A percentile compares a stretch with the other conserved stretches of the same genome.
phyloP scores from a whole-genome alignment of 768 basidiomycete species.

The Termitomyces sp. region DNA sequence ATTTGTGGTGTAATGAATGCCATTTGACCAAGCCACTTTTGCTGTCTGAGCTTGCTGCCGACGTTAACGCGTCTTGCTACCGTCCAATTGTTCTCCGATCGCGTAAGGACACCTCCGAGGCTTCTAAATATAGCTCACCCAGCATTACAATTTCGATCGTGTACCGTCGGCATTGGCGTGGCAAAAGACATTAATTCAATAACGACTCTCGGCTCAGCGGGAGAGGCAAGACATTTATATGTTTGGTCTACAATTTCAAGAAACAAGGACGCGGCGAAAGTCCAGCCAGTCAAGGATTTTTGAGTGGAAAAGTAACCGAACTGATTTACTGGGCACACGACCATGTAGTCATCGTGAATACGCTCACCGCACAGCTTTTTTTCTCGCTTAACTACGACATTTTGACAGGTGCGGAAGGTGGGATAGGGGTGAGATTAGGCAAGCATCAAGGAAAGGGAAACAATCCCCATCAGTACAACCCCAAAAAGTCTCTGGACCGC shows the following conservation, averaged over 20 bases:
- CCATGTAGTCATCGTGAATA: background rate
- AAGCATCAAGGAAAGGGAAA: background rate
- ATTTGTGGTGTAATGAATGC: background rate
- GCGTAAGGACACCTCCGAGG: background rate
- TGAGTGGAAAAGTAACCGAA: too few species aligned
- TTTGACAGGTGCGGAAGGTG: background rate
- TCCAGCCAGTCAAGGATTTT: too few species aligned
- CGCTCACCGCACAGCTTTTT: background rate
- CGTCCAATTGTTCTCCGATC: background rate
- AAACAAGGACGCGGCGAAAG: background rate
- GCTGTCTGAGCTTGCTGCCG: background rate
- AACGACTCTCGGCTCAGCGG: background rate
- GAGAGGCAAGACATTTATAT: slow-evolving; percentile 1
- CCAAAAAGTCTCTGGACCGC: background rate
- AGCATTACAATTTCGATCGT: slow-evolving; percentile 1
- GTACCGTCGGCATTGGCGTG: background rate
- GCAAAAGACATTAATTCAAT: slow-evolving; percentile 1
- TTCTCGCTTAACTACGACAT: background rate
- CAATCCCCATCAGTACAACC: background rate
- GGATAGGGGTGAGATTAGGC: too few species aligned
- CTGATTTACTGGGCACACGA: background rate
- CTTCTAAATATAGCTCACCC: slow-evolving; percentile 7
- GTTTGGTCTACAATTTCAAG: background rate
- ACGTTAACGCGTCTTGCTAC: background rate
- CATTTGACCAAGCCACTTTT: background rate